Evolutionary conservation across 2,329 filamentous ascomycete species (phyloP), one percentile per base, ranked within the genome.

Genomic region (Trichoderma simmonsii): DNA sequence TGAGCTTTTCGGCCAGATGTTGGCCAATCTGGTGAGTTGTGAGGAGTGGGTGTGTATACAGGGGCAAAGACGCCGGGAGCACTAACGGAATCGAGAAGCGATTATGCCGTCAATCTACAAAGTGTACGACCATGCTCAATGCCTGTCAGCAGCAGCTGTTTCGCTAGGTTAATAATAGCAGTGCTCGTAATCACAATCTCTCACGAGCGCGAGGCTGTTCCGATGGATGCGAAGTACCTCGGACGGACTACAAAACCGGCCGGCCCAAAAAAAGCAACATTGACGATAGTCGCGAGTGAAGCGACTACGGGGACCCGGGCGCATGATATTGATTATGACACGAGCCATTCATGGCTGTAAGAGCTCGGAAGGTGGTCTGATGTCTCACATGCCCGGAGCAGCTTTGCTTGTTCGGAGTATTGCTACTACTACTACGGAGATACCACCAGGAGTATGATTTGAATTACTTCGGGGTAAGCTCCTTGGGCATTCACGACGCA

Each of bases 351-450:
- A 34, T 67, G 34, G 64, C 43, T 21, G 51, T n/a, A 7, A 34
- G 54, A 59, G 32, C 14, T n/a, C 11, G 51, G 51, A 26, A 24
- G 15, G 57, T 62, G 66, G 57, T 39, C 66, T 62, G 66, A 70
- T 70, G 66, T 70, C 66, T 70, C 66, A 70, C 57, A 67, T 36
- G 57, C 28, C 39, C 39, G 57, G 61, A 62, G 51, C 57, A 36
- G 28, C 57, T 68, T 15, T 30, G 21, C 15, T 26, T 57, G 28
- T 39, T 54, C 28, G 48, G 36, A 65, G 28, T 65, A 54, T n/a
- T 43, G 32, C 32, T 59, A 26, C 12, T 24, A 26, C 51, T 34
- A 43, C 32, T 36, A 59, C 51, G 32, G 32, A 36, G 64, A 34
- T 67, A 39, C 64, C 24, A 30, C 39, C 39, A 39, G 61, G 64